These are phyloP conservation scores for Sporobolomyces pararoseus DNA, from an alignment of 768 basidiomycete species.

Conservation along the genomic window DNA sequence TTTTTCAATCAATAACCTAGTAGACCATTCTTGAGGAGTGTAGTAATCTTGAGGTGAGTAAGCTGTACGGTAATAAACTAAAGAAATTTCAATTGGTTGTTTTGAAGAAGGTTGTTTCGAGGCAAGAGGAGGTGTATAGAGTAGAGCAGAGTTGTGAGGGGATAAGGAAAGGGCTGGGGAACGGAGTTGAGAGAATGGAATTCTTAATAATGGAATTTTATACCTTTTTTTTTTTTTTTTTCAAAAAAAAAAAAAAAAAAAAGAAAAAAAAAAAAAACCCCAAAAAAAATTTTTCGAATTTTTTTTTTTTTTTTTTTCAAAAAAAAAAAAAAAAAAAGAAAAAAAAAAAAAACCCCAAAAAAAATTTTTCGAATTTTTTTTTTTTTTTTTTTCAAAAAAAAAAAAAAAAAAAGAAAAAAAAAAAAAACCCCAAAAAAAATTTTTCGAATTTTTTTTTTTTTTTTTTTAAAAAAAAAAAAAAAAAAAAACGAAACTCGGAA, in stretches of 20 bases:
- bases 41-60: constrained; percentile 81
- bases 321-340: too few relatives aligned
- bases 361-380: too few relatives aligned
- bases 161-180: constrained; percentile 58
- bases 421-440: too few relatives aligned
- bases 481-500: too few relatives aligned
- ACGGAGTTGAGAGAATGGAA: constrained; percentile 54
- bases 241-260: too few relatives aligned
- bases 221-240: constrained; percentile 55
- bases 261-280: not conserved
- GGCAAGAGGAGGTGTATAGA: constrained; percentile 45
- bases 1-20: constrained; percentile 72
- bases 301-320: too few relatives aligned
- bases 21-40: constrained; percentile 58
- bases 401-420: too few relatives aligned
- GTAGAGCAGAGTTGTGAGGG: constrained; percentile 45
- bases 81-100: constrained; percentile 64
- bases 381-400: too few relatives aligned
- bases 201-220: constrained; percentile 59
- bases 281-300: too few relatives aligned
- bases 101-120: constrained; percentile 44
- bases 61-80: constrained; percentile 84
- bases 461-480: too few relatives aligned
- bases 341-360: too few relatives aligned
- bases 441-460: too few relatives aligned